phyloP scores from a whole-genome alignment of 2,329 filamentous ascomycete species.

The Exophiala sp. region DNA sequence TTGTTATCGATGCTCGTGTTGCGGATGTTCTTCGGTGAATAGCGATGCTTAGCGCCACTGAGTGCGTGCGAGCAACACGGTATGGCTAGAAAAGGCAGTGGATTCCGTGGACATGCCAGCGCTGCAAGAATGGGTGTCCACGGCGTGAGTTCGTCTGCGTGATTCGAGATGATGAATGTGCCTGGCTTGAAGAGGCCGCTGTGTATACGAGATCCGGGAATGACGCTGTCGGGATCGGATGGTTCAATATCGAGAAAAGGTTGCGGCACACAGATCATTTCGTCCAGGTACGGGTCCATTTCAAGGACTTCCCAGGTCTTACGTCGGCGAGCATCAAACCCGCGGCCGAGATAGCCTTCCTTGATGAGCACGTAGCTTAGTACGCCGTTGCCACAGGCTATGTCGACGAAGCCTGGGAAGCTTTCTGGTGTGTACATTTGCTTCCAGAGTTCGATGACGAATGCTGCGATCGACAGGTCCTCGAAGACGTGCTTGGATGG shows the following conservation, averaged over 20 bases:
- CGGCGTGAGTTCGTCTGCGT: conserved; percentile 90
- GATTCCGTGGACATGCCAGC: conserved; percentile 51
- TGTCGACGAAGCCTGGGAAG: conserved; percentile 91
- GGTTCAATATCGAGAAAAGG: conserved; percentile 37
- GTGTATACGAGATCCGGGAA: conserved; percentile 23
- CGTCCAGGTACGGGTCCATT: conserved; percentile 44
- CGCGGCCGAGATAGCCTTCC: conserved; percentile 83
- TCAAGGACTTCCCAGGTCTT: conserved; percentile 80
- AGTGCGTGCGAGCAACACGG: conserved; percentile 93
- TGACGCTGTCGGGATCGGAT: neutral
- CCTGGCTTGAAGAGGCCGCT: conserved; percentile 65
- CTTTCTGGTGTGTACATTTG: conserved; percentile 64
- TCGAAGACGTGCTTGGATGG: conserved; percentile 93
- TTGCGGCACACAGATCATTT: conserved; percentile 60
- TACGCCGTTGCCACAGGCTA: conserved; percentile 92
- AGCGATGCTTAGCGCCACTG: conserved; percentile 67
- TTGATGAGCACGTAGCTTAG: conserved; percentile 75
- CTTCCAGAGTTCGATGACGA: conserved; percentile 85
- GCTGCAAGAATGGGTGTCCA: conserved; percentile 91
- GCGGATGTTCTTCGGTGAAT: conserved; percentile 32
- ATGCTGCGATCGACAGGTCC: conserved; percentile 84
- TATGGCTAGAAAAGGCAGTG: conserved; percentile 83
- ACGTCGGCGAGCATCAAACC: conserved; percentile 82
- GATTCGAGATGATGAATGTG: conserved; percentile 94
- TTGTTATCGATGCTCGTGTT: conserved; percentile 24